These are phyloP conservation scores for Poa pratensis DNA, from an alignment of 176 grass and related monocot species.

Conservation along the genomic window DNA sequence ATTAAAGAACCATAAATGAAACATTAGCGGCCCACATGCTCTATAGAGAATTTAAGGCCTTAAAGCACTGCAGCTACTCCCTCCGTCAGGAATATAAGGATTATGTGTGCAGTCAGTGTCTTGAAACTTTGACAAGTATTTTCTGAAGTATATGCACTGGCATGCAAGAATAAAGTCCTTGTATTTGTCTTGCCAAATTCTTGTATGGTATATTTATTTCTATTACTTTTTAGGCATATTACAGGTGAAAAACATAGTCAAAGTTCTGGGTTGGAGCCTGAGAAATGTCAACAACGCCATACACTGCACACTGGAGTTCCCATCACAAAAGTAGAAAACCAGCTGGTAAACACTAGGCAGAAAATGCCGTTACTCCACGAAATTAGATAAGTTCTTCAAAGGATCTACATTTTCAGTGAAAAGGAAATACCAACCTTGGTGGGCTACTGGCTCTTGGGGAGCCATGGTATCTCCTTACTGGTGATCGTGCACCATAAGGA, in stretches of 20 bases:
- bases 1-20: constrained; percentile 19
- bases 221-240: constrained; percentile 22
- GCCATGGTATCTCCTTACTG: constrained; percentile 53
- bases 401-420: constrained; percentile 5
- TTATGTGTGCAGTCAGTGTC: not conserved
- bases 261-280: constrained; percentile 4
- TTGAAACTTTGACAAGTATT: not conserved
- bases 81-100: not conserved
- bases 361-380: not conserved
- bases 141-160: too few species aligned
- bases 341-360: not conserved
- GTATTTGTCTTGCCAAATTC: not conserved
- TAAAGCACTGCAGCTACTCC: not conserved
- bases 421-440: constrained; percentile 58
- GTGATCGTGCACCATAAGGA: constrained; percentile 50
- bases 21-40: not conserved
- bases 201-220: not conserved
- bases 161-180: too few species aligned
- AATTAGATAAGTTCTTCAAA: not conserved
- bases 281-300: not conserved
- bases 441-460: constrained; percentile 61
- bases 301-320: not conserved
- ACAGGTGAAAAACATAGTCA: constrained; percentile 24
- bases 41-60: constrained; percentile 19
- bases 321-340: constrained; percentile 1